phyloP scores from a whole-genome alignment of 257 asterid genomes.

The Solanum bulbocastanum region DNA sequence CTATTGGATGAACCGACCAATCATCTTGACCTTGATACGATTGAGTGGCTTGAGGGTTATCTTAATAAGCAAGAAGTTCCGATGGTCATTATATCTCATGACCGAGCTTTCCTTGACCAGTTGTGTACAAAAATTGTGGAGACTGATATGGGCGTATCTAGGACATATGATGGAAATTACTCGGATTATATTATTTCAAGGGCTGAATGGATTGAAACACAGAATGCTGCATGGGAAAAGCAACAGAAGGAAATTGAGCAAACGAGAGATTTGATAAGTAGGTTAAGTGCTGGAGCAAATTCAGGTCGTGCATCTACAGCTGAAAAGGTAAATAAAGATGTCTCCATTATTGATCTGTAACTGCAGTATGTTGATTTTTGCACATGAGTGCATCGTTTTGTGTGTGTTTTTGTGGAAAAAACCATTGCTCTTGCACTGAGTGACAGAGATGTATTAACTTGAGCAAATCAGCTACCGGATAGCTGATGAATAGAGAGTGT shows the following conservation, averaged over 20 bases:
- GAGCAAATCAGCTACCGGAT: neutral
- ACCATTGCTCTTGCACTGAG: neutral
- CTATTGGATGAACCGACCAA: slow-evolving; percentile 97
- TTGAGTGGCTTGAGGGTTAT: slow-evolving; percentile 98
- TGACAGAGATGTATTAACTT: no score
- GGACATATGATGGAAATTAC: slow-evolving; percentile 78
- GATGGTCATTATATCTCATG: slow-evolving; percentile 98
- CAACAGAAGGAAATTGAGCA: slow-evolving; percentile 91
- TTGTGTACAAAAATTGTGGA: slow-evolving; percentile 94
- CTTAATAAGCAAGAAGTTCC: slow-evolving; percentile 91
- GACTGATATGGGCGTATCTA: slow-evolving; percentile 93
- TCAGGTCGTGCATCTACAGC: slow-evolving; percentile 99
- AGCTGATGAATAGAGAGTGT: neutral
- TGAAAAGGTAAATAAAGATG: slow-evolving; percentile 53
- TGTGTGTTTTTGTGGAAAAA: neutral
- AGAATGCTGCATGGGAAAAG: slow-evolving; percentile 94
- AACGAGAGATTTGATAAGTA: slow-evolving; percentile 61
- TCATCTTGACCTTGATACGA: slow-evolving; percentile 95
- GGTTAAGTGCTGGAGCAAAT: slow-evolving; percentile 94
- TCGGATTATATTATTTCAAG: slow-evolving; percentile 65
- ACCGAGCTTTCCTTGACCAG: slow-evolving; percentile 95
- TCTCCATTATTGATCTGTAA: neutral
- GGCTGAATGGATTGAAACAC: slow-evolving; percentile 79
- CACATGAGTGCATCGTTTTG: neutral
- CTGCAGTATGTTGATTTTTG: neutral